Conservation (phyloP, 2,329 filamentous ascomycete species). For the Aspergillus floridensis region DNA sequence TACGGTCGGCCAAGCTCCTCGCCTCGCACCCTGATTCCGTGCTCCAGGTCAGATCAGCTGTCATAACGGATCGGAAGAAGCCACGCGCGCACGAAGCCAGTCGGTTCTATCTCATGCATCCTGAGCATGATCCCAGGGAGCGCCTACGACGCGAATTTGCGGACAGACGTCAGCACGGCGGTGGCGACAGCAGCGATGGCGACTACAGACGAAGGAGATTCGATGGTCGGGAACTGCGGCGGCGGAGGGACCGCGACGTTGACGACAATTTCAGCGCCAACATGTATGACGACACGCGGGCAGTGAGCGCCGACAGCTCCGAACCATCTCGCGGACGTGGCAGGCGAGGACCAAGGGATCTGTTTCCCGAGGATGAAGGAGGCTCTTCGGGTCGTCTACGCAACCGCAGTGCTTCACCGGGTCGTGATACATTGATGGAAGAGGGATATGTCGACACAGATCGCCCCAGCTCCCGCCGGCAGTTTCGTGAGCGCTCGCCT, state of each 20-base stretch:
- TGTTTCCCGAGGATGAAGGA: conserved; percentile 38
- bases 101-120: conserved; percentile 88
- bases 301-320: conserved; percentile 26
- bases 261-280: conserved; percentile 66
- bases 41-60: conserved; percentile 71
- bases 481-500: conserved; percentile 46
- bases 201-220: conserved; percentile 55
- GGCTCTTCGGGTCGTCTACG: conserved; percentile 50
- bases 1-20: conserved; percentile 67
- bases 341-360: conserved; percentile 31
- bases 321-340: conserved; percentile 33
- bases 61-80: conserved; percentile 75
- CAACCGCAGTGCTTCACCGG: conserved; percentile 61
- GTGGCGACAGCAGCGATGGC: conserved; percentile 37
- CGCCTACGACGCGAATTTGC: conserved; percentile 56
- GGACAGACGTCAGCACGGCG: conserved; percentile 44
- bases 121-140: conserved; percentile 81
- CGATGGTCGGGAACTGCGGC: conserved; percentile 56
- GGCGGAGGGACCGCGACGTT: conserved; percentile 47
- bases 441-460: conserved; percentile 33
- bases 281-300: conserved; percentile 74
- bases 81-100: conserved; percentile 75
- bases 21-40: conserved; percentile 65
- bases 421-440: conserved; percentile 50
- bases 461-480: conserved; percentile 38